phyloP scores from a whole-genome alignment of 139 green algal genomes.

The Chlamydomonas sphaeroides region DNA sequence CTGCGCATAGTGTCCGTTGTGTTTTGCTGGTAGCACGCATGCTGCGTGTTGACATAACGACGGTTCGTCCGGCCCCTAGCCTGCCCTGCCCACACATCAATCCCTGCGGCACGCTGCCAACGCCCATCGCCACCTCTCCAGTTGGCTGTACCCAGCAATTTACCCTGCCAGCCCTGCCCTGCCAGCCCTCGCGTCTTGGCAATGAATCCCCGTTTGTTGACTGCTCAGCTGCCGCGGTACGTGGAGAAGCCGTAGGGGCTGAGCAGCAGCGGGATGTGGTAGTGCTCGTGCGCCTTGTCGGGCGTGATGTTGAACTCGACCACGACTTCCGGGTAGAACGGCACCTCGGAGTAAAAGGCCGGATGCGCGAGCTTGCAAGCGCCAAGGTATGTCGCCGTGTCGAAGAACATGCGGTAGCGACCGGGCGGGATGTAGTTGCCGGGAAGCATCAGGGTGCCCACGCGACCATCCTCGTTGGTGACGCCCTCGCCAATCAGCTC shows the following conservation, averaged over 20 bases:
- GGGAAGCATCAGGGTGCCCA: slow-evolving; percentile 70
- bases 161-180: too few relatives aligned
- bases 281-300: slow-evolving; percentile 78
- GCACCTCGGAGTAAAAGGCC: slow-evolving; percentile 60
- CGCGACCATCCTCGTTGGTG: slow-evolving; percentile 86
- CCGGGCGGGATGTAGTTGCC: slow-evolving; percentile 68
- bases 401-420: slow-evolving; percentile 86
- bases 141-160: too few relatives aligned
- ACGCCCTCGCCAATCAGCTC: slow-evolving; percentile 56
- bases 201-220: too few relatives aligned
- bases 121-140: too few relatives aligned
- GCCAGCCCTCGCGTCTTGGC: too few relatives aligned
- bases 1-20: too few relatives aligned
- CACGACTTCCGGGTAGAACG: slow-evolving; percentile 85
- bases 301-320: slow-evolving; percentile 82
- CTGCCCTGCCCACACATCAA: too few relatives aligned
- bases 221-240: slow-evolving; percentile 92
- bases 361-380: slow-evolving; percentile 59
- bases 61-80: too few relatives aligned
- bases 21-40: too few relatives aligned
- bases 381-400: slow-evolving; percentile 78
- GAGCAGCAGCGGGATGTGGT: slow-evolving; percentile 95
- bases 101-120: too few relatives aligned
- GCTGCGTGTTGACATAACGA: too few relatives aligned
- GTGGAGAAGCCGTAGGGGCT: slow-evolving; percentile 94